Base-by-base conservation (phyloP, 1,284 basidiomycete genomes). In the Somion occarium region DNA sequence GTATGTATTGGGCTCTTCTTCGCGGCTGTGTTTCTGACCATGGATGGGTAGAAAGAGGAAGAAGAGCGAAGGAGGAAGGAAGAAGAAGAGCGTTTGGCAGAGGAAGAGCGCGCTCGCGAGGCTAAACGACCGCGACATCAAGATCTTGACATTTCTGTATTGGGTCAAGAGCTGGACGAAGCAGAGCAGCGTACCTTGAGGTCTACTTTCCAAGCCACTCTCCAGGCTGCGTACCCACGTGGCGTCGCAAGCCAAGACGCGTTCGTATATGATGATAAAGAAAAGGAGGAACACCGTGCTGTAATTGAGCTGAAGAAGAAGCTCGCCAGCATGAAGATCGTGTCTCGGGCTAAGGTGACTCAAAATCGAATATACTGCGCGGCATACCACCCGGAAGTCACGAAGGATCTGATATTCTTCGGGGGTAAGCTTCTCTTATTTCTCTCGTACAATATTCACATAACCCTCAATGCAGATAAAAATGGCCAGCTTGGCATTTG, bases 401-500 rank as follows among this genome's bases (percentile, higher is more conserved):
- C 82, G 5, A 91, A 90, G 60, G 88, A 91, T 64, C 65, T 91
- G 4, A 75, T 91, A 18, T 88, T 90, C 63, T 87, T 90, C 62
- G 88, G 88, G 62, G 86, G 85, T 84, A 55, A 52, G 75, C 57
- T 18, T 51, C 38, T 46, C n/a, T n/a, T n/a, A n/a, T n/a, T n/a
- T n/a, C n/a, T n/a, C n/a, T n/a, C n/a, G 19, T 34, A 19, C 19
- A 2, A 25, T 13, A 43, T 45, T 51, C n/a, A n/a, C n/a, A n/a
- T n/a, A n/a, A n/a, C n/a, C n/a, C n/a, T 18, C 1, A 12, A 18
- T 48, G 20, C 47, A 89, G 88, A 91, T 61, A 91, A 91, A 59
- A 80, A 88, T 56, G 89, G 88, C 0, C 77, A 83, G 57, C 69
- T 91, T 25, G 88, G 88, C 4, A 84, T 91, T 42, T 91, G 89